Evolutionary conservation across 1,284 basidiomycete species (phyloP), one percentile per base, ranked within the genome.

Genomic region (Cystobasidiaceae sp.): DNA sequence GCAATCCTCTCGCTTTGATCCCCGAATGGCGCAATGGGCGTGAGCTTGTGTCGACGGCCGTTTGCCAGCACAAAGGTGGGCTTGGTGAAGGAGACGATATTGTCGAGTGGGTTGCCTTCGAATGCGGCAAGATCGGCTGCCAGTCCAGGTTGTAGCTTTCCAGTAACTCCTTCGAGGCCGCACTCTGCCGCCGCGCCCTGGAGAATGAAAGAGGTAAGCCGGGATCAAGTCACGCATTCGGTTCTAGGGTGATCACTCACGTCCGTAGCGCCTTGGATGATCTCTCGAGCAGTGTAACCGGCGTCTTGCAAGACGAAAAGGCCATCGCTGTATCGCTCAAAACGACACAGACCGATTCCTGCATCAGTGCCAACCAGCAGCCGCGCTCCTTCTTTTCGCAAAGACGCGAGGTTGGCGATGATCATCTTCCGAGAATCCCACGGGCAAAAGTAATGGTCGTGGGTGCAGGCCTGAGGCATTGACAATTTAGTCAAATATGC

Each of bases 281-380:
- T 48, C 30, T 59, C 44, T 27, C 56, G 39, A 3, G 32, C 30
- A 4, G 56, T 59, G 21, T 59, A 59, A 9, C 56, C 56, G 30
- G 56, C 56, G 45, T 46, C 45, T 49, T 59, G 25, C 43, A 59
- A 21, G 0, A 59, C 56, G 27, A 48, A 5, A 9, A 59, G 44
- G 21, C 56, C 56, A 25, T 59, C 56, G 8, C 28, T 44, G 25
- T 59, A 59, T 7, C 56, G 27, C 23, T 59, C 56, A 34, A 59
- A 59, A 27, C 45, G 56, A 49, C 56, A 59, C 9, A 59, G 56
- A 15, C 56, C 56, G 19, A 59, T 59, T 44, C 56, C 56, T 15
- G 56, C 56, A 34, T 59, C 56, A 9, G 56, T 59, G 17, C 56
- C 56, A 19, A 59, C 32, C 2, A 59, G 30, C 11, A 28, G 30